Conservation (phyloP, 345 rosid genomes). For the Boechera retrofracta region DNA sequence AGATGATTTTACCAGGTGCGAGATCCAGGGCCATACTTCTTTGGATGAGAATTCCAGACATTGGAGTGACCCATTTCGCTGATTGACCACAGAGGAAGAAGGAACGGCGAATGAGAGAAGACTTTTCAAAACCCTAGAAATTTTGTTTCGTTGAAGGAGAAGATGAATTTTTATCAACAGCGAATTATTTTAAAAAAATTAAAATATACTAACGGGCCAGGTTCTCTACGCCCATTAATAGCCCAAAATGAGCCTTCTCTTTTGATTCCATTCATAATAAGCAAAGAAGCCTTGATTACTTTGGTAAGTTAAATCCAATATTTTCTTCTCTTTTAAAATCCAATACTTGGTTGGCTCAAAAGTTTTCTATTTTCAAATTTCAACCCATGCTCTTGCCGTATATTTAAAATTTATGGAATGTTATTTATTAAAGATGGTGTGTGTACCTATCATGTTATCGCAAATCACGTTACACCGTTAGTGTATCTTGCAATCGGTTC, state of each 20-base stretch:
- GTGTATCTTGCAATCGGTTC: no score
- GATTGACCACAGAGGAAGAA: not conserved
- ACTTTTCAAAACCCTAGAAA: not conserved
- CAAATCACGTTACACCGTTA: no score
- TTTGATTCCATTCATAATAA: not conserved
- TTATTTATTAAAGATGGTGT: no score
- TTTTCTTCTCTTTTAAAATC: no score
- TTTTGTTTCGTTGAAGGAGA: not conserved
- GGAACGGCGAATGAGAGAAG: not conserved
- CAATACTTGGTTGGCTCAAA: no score
- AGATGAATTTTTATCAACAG: not conserved
- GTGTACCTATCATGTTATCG: no score
- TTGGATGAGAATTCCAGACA: conserved; percentile 60
- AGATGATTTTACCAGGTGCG: conserved; percentile 49
- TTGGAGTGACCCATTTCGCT: conserved; percentile 57
- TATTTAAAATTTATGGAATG: no score
- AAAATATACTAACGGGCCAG: not conserved
- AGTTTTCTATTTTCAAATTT: no score
- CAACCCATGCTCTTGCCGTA: no score
- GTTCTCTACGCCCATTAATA: conserved; percentile 20
- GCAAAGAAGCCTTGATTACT: not conserved
- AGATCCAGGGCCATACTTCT: conserved; percentile 64
- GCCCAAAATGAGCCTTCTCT: not conserved
- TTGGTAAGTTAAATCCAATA: no score
- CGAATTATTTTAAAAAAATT: not conserved